Conservation (phyloP, 805 yeast species). For the Monosporozyma yasuniensis region DNA sequence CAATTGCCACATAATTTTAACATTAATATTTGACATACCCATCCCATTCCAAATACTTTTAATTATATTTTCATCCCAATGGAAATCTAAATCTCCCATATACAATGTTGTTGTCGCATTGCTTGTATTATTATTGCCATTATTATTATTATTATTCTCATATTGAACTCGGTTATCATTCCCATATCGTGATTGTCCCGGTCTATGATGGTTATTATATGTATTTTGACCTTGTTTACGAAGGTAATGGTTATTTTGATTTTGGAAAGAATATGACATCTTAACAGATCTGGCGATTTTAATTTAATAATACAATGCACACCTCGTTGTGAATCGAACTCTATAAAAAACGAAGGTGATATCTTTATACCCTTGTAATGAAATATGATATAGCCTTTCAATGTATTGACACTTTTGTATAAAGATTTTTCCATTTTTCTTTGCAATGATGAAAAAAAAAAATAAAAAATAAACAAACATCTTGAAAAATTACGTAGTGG, state of each 20-base stretch:
- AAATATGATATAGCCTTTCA: no score
- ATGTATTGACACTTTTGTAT: no score
- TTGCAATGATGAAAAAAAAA: no score
- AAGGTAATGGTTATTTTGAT: not conserved
- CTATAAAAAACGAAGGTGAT: no score
- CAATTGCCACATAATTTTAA: constrained; percentile 49
- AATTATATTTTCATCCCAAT: constrained; percentile 68
- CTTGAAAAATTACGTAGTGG: no score
- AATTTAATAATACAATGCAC: not conserved
- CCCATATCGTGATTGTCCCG: not conserved
- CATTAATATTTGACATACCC: constrained; percentile 51
- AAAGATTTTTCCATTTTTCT: no score
- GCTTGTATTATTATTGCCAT: not conserved
- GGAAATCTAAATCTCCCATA: constrained; percentile 89
- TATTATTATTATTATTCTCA: not conserved
- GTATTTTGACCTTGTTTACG: not conserved
- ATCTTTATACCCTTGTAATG: no score
- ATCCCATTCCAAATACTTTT: constrained; percentile 59
- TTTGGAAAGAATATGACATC: not conserved
- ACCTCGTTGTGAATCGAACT: no score
- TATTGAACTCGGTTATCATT: not conserved
- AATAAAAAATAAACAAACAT: no score
- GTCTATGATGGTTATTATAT: not conserved
- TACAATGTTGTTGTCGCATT: constrained; percentile 36
- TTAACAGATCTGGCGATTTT: not conserved